Percentiles rank a stretch among this genome's conserved stretches.
Conservation (phyloP, 441 rosid species). For the Pelargonium australe region DNA sequence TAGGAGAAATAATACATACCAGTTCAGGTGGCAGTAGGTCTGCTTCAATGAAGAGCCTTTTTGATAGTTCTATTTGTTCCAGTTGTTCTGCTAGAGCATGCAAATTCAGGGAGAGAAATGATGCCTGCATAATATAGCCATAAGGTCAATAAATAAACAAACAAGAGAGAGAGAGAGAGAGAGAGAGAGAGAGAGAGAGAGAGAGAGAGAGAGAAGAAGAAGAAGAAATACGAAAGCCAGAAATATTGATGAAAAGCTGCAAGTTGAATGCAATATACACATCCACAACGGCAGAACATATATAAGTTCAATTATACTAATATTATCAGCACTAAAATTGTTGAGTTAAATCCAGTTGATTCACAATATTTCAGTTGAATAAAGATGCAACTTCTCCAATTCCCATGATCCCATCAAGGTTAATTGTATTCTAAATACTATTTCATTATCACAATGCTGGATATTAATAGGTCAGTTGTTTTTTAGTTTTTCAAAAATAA, state of each 20-base stretch:
- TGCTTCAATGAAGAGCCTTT: conserved; percentile 64
- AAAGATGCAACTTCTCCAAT: too few relatives aligned
- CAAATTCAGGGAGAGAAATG: conserved; percentile 47
- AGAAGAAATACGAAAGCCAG: background rate
- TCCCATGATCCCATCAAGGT: too few relatives aligned
- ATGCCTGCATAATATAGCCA: conserved; percentile 30
- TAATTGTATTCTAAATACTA: too few relatives aligned
- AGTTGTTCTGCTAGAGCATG: conserved; percentile 27
- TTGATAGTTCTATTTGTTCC: conserved; percentile 51
- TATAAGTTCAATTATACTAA: background rate
- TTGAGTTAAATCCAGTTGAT: too few relatives aligned
- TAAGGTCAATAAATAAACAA: conserved; percentile 7
- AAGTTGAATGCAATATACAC: background rate
- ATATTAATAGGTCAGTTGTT: too few relatives aligned
- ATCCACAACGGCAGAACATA: background rate
- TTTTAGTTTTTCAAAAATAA: too few relatives aligned
- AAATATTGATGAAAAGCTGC: background rate
- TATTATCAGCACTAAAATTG: too few relatives aligned
- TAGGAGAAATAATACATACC: conserved; percentile 33
- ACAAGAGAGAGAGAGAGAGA: background rate
- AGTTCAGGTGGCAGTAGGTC: conserved; percentile 55
- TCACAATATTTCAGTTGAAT: too few relatives aligned
- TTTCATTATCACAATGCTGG: too few relatives aligned
- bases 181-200: background rate
- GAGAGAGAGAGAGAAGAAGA: too few relatives aligned